These are phyloP conservation scores for Eucalyptus leucophloia DNA, from an alignment of 345 rosid species.

Conservation along the genomic window DNA sequence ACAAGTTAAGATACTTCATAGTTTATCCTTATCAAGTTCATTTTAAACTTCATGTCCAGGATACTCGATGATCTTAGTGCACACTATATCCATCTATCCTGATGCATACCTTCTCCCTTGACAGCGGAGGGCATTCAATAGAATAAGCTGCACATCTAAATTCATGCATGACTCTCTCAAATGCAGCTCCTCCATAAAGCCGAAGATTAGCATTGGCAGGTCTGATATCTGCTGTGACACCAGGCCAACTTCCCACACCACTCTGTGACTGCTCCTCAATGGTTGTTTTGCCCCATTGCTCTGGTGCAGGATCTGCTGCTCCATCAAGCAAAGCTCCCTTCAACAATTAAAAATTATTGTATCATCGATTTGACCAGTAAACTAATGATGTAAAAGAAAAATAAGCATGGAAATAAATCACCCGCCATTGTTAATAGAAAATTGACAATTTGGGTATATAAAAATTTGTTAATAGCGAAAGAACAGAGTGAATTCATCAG, in stretches of 20 bases:
- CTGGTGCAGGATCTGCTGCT: constrained; percentile 97
- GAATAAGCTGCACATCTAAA: constrained; percentile 96
- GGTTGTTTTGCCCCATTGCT: constrained; percentile 95
- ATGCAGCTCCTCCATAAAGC: constrained; percentile 99
- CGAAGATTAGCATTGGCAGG: constrained; percentile 89
- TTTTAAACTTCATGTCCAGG: neutral
- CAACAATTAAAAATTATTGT: neutral
- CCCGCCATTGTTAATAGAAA: neutral
- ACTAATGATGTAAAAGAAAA: neutral
- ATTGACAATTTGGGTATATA: neutral
- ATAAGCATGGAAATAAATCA: neutral
- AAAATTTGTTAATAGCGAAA: neutral
- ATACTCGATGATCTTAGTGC: neutral
- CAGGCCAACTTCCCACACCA: constrained; percentile 96
- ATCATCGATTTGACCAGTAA: neutral
- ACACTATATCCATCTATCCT: neutral
- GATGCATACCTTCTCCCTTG: constrained; percentile 80
- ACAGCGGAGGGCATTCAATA: constrained; percentile 82
- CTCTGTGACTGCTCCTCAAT: constrained; percentile 77
- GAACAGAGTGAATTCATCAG: neutral
- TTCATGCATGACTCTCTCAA: constrained; percentile 91
- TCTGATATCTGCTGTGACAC: constrained; percentile 51
- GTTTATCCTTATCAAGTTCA: neutral
- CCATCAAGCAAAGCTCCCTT: constrained; percentile 92
- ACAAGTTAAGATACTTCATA: neutral